Evolutionary conservation across 1,284 basidiomycete genomes (phyloP), one percentile per base, ranked within the genome.

Genomic region (Bondarzewia mesenterica): DNA sequence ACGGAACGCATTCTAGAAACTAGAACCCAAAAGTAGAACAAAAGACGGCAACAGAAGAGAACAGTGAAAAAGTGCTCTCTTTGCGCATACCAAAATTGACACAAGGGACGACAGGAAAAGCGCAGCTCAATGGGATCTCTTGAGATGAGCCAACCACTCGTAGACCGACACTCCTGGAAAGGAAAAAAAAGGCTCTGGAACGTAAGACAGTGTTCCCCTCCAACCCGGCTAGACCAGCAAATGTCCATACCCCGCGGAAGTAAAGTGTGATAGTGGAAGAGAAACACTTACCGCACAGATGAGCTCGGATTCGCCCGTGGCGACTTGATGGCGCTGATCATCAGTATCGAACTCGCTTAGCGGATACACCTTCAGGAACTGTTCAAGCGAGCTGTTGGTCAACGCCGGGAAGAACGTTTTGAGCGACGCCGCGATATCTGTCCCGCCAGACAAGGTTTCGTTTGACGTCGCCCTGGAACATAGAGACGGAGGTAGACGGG

Each of bases 381-480:
- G 62, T 2, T 57, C 51, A 15, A 74, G 58, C 44, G 74, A 71
- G 7, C 52, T 50, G 15, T 66, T 60, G 10, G 66, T 67, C 15
- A 79, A 57, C 2, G 59, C 60, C 1, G 78, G 78, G 63, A 71
- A 79, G 57, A 67, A 72, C 1, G 42, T 23, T 40, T 66, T 58
- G 36, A 78, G 56, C 7, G 67, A 66, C 0, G 62, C 50, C 2
- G 61, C 51, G 37, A 77, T 60, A 43, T 69, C 61, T 7, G 51
- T 54, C 7, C 70, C 69, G 7, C 65, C 61, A 1, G 5, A 69
- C 32, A 73, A 58, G 2, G 78, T 76, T 56, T 81, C 77, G 47
- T 82, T 78, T 12, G 77, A 74, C 1, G 76, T 78, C 0, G 77
- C 62, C 4, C 78, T 78, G 48, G 10, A n/a, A 10, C 12, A 32